A percentile compares a stretch with the other conserved stretches of the same genome.
Evolutionary conservation across 768 basidiomycete genomes (phyloP).

Genomic region (Mrakia blollopis): DNA sequence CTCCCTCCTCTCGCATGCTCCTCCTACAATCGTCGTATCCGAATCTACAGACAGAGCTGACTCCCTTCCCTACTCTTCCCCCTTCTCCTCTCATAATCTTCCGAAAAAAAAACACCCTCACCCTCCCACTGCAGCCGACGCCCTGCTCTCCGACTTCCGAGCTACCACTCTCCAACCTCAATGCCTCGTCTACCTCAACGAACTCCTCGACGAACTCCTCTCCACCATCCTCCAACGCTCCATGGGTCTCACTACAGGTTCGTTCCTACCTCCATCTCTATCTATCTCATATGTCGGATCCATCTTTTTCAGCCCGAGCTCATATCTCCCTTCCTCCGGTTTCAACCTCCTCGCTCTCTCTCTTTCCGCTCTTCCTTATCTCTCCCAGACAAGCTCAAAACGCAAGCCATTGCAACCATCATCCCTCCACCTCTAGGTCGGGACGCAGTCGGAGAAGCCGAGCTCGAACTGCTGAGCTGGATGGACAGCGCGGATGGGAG

Average conservation of each 20-base stretch:
- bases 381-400: constrained; percentile 24
- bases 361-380: neutral
- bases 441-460: constrained; percentile 28
- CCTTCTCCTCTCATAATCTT: neutral
- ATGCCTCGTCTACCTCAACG: constrained; percentile 24
- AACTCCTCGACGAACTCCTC: constrained; percentile 31
- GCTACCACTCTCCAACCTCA: constrained; percentile 19
- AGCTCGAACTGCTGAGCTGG: constrained; percentile 31
- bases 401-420: neutral
- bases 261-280: too few species aligned
- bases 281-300: too few species aligned
- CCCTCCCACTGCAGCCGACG: constrained; percentile 15
- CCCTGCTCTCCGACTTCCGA: constrained; percentile 29
- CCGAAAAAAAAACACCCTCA: neutral
- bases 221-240: neutral
- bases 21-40: neutral
- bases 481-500: constrained; percentile 14
- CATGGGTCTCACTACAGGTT: constrained; percentile 10
- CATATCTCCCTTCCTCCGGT: neutral
- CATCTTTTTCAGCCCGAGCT: neutral
- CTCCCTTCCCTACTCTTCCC: neutral
- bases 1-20: neutral
- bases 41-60: neutral
- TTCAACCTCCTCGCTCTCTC: neutral
- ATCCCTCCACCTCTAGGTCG: constrained; percentile 21